Evolutionary conservation across 495 filamentous ascomycete genomes (phyloP), one percentile per base, ranked within the genome.

Genomic region (Acidomyces sp.): DNA sequence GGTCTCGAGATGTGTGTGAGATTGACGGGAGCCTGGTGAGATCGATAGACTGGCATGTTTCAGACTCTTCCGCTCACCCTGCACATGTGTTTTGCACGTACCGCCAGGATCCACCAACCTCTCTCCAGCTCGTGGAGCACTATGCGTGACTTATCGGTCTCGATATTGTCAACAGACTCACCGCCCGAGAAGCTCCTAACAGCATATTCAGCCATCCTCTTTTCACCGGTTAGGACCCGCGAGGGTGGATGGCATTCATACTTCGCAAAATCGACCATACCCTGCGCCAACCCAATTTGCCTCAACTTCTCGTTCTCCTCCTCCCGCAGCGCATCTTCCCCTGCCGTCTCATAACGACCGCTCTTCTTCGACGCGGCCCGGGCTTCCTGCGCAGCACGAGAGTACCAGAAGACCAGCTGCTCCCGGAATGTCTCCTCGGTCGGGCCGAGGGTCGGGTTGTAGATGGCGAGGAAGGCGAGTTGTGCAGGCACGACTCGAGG

Each of bases 221-320:
- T 17, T 10, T 18, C n/a, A 43, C 40, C 27, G 4, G 29, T 18
- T 7, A 32, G 24, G 3, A 12, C 15, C 11, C 12, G 18, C 23
- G 27, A 16, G 28, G n/a, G 10, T 11, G 36, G 6, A 26, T 23
- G 10, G 9, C 31, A 6, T 18, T 21, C 33, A 37, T 58, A 82
- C 78, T 68, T 75, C 47, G 82, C 81, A 62, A 99, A 96, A 59
- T 80, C 80, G 43, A 94, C 84, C 75, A 96, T 93, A 39, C 86
- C 90, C 66, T 99, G 90, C 37, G 90, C 92, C 48, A 97, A 72
- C n/a, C 90, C 90, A 57, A 97, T 82, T 63, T 93, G 85, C 46
- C 92, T 73, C 53, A 96, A 60, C 47, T 72, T 78, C 62, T 88
- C 79, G 57, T 96, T 93, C 44, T 68, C 71, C 37, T 81, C 69